Percentiles rank a stretch among this genome's conserved stretches.
Conservation (phyloP, 2,329 filamentous ascomycete genomes). For the Claviceps lovelessii region DNA sequence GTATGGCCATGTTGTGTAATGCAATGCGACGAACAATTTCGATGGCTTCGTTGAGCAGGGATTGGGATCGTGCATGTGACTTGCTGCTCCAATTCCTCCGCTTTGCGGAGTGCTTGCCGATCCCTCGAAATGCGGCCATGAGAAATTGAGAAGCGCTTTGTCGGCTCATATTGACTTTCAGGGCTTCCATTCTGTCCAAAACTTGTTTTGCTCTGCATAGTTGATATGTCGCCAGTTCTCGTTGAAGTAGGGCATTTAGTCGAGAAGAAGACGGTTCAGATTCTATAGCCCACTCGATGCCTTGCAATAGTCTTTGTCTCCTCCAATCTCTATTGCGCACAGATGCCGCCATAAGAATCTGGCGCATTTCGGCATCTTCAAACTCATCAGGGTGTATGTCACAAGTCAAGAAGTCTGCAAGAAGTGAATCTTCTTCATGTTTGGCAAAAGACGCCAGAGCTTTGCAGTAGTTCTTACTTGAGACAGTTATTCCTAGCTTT, state of each 20-base stretch:
- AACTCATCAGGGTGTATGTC: slow-evolving; percentile 44
- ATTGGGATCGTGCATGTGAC: background rate
- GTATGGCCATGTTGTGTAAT: slow-evolving; percentile 20
- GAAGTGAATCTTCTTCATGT: slow-evolving; percentile 36
- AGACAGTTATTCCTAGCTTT: slow-evolving; percentile 46
- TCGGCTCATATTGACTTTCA: slow-evolving; percentile 16
- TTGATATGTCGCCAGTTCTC: slow-evolving; percentile 7
- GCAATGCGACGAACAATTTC: slow-evolving; percentile 15
- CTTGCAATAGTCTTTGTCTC: slow-evolving; percentile 29
- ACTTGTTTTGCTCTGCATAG: slow-evolving; percentile 13
- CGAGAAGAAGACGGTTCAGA: slow-evolving; percentile 9
- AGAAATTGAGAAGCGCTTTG: slow-evolving; percentile 15
- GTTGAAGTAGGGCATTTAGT: slow-evolving; percentile 12
- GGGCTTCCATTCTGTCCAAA: slow-evolving; percentile 20
- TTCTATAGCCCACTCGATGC: slow-evolving; percentile 21
- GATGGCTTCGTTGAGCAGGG: slow-evolving; percentile 18
- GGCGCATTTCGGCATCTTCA: slow-evolving; percentile 29
- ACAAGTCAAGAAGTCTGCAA: slow-evolving; percentile 30
- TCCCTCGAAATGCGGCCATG: slow-evolving; percentile 12
- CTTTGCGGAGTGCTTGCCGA: slow-evolving; percentile 15
- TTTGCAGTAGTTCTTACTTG: slow-evolving; percentile 48
- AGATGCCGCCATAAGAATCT: slow-evolving; percentile 22
- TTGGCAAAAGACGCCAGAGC: slow-evolving; percentile 50
- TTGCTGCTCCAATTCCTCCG: background rate
- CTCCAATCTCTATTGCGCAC: slow-evolving; percentile 21